Percentiles rank a stretch among this genome's conserved stretches.
phyloP scores from a whole-genome alignment of 164 flowering plant genomes.

The Stephania yunnanensis region DNA sequence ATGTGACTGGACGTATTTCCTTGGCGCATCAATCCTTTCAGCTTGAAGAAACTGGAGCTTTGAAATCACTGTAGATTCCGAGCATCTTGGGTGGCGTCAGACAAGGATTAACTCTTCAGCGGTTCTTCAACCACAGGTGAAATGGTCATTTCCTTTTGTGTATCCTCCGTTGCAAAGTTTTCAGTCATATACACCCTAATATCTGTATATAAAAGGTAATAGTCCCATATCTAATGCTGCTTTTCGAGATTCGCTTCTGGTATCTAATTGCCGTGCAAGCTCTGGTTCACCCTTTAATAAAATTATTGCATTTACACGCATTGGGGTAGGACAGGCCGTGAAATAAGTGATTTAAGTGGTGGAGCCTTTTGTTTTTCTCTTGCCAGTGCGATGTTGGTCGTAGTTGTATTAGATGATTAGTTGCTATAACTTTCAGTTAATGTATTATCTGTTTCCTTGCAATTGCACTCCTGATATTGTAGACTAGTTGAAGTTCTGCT shows the following conservation, averaged over 20 bases:
- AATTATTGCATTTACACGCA: not conserved
- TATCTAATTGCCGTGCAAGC: slow-evolving; percentile 1
- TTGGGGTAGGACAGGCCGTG: not conserved
- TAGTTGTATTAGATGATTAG: not conserved
- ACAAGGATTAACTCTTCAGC: not conserved
- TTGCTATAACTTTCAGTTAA: not conserved
- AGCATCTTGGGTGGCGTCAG: not conserved
- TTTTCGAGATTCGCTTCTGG: not conserved
- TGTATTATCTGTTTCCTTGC: no score
- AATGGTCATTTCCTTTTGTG: not conserved
- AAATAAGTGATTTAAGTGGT: not conserved
- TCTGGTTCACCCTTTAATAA: not conserved
- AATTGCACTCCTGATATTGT: no score
- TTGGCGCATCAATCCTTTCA: slow-evolving; percentile 6
- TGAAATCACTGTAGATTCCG: slow-evolving; percentile 16
- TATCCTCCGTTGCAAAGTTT: not conserved
- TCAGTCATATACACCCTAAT: not conserved
- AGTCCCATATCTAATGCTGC: not conserved
- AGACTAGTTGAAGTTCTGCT: no score
- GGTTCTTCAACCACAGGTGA: slow-evolving; percentile 3
- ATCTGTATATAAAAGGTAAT: slow-evolving; percentile 5
- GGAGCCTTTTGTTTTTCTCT: not conserved
- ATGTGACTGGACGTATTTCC: slow-evolving; percentile 35
- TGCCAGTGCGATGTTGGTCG: not conserved
- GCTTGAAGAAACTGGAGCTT: slow-evolving; percentile 6